Base-by-base conservation (phyloP, 2,329 filamentous ascomycete species). In the Fusarium chaquense region DNA sequence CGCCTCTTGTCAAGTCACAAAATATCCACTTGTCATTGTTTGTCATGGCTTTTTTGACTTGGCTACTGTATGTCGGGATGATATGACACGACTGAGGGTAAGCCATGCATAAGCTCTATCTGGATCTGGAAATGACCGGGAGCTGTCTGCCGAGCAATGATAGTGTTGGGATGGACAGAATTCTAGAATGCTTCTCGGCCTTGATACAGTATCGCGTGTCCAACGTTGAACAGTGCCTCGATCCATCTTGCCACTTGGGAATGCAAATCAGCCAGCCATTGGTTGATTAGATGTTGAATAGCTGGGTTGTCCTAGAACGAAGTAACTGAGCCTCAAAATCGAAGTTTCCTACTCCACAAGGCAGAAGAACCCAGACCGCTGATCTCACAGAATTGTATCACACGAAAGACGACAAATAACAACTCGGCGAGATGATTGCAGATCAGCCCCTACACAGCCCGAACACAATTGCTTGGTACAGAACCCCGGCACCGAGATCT, bases 101-200 rank as follows among this genome's bases (percentile, higher is more conserved):
- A 40, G 49, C 33, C 24, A 43, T 58, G 50, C 46, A 53, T 50
- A 38, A 35, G 26, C 64, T 67, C 47, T 41, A 70, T 70, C 47
- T 58, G 52, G 67, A 52, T 71, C 44, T 55, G 52, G 67, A 52
- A 70, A 50, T 51, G 44, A 6, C 67, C 67, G 67, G 67, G 32
- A 55, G 20, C 45, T 22, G 46, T 16, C 44, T 61, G 54, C 58
- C 67, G 58, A 36, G 24, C 22, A 16, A 13, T 20, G 52, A 11
- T 58, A 30, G 32, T 40, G 20, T 24, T 36, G 52, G 26, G 18
- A 57, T 55, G 18, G 18, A 20, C n/a, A 24, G 33, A 30, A 36
- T 70, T 65, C 67, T 69, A 69, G 67, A 70, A 70, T 44, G 46
- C 45, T 70, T 70, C 58, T 36, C 33, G 20, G 50, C 61, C 55